These are phyloP conservation scores for Drosera spatulata DNA, from an alignment of 179 eudicot genomes.

Conservation along the genomic window DNA sequence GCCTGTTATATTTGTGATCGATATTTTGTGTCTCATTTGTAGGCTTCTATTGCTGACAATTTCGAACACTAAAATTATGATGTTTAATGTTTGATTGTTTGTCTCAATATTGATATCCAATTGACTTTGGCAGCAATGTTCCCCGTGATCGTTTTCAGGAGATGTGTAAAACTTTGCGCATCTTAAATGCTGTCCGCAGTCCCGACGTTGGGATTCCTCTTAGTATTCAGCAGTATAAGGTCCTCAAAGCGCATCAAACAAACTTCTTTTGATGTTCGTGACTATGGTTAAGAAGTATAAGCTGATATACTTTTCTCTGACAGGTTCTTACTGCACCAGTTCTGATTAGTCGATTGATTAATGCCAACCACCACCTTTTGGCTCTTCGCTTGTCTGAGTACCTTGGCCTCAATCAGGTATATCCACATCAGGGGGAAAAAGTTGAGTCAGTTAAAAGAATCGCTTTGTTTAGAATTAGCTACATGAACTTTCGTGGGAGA, in stretches of 20 bases:
- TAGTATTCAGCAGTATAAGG: slow-evolving; percentile 94
- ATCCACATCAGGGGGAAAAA: neutral
- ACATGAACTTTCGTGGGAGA: too few relatives aligned
- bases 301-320: slow-evolving; percentile 4
- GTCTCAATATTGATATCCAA: slow-evolving; percentile 74
- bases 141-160: slow-evolving; percentile 92
- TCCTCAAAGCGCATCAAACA: slow-evolving; percentile 8
- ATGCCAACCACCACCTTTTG: slow-evolving; percentile 72
- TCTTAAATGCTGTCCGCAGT: slow-evolving; percentile 82
- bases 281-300: neutral
- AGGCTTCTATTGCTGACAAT: neutral
- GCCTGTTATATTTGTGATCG: too few relatives aligned
- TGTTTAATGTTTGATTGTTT: slow-evolving; percentile 38
- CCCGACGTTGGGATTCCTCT: slow-evolving; percentile 87
- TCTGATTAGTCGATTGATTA: slow-evolving; percentile 79
- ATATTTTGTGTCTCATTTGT: neutral
- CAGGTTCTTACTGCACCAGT: slow-evolving; percentile 91
- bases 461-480: too few relatives aligned
- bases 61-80: slow-evolving; percentile 2
- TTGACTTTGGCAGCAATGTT: slow-evolving; percentile 99
- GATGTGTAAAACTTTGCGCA: slow-evolving; percentile 89
- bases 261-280: slow-evolving; percentile 3
- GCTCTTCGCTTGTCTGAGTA: slow-evolving; percentile 86
- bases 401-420: slow-evolving; percentile 77
- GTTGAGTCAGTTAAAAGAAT: neutral